Conservation (phyloP, 768 basidiomycete species). For the Phaeotremella fagi region DNA sequence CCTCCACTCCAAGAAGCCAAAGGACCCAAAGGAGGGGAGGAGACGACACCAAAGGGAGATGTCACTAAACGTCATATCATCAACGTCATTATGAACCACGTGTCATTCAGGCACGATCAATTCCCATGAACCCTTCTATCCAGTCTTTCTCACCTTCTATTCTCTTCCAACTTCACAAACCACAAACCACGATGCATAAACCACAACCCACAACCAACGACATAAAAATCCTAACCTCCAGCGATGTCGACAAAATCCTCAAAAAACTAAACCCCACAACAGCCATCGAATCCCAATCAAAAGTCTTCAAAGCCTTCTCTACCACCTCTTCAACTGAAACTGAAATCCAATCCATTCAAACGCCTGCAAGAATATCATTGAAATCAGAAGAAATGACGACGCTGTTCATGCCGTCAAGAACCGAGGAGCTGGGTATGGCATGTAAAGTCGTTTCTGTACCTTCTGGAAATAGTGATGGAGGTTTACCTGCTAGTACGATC, state of each 20-base stretch:
- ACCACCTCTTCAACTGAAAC: not conserved
- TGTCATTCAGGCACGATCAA: not conserved
- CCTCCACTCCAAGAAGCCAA: too few relatives aligned
- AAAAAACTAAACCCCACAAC: constrained; percentile 52
- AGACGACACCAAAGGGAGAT: too few relatives aligned
- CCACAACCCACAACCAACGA: not conserved
- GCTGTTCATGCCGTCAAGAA: constrained; percentile 79
- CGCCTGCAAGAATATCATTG: constrained; percentile 62
- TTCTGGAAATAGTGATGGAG: constrained; percentile 50
- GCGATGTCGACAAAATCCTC: constrained; percentile 58
- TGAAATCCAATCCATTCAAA: constrained; percentile 35
- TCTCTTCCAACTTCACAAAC: not conserved
- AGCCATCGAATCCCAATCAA: constrained; percentile 59
- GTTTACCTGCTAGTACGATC: constrained; percentile 71
- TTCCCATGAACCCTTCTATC: constrained; percentile 28
- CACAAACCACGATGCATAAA: not conserved
- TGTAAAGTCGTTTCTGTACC: constrained; percentile 81
- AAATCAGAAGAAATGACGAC: constrained; percentile 57
- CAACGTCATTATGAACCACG: not conserved
- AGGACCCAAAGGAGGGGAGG: too few relatives aligned
- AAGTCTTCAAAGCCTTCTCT: constrained; percentile 56
- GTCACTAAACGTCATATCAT: too few relatives aligned
- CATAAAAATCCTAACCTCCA: constrained; percentile 60
- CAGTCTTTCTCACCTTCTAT: constrained; percentile 40
- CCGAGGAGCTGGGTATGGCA: constrained; percentile 53